A percentile compares a stretch with the other conserved stretches of the same genome.
Conservation (phyloP, 2,329 filamentous ascomycete species). For the Neofusicoccum parvum region DNA sequence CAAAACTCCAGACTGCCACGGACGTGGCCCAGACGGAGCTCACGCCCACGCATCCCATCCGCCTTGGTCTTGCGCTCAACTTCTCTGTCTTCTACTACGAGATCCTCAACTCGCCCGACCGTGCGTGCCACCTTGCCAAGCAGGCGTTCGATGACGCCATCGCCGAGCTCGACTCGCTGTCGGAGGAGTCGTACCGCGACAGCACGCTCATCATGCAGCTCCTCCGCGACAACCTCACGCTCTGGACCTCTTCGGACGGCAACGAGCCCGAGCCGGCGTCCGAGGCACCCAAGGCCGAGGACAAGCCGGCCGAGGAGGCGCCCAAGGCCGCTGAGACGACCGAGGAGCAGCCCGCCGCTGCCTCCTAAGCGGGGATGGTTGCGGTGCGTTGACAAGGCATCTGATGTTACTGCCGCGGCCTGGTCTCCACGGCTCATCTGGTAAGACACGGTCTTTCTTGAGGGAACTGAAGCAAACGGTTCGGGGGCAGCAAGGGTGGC, state of each 20-base stretch:
- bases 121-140: conserved; percentile 97
- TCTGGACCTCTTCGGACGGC: conserved; percentile 98
- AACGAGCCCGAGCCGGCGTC: conserved; percentile 64
- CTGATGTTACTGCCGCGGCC: conserved; percentile 17
- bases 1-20: conserved; percentile 61
- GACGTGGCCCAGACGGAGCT: conserved; percentile 89
- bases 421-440: conserved; percentile 18
- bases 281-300: conserved; percentile 50
- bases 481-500: conserved; percentile 21
- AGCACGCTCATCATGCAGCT: conserved; percentile 99
- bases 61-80: conserved; percentile 88
- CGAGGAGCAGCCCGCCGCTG: conserved; percentile 22
- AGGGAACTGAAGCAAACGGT: conserved; percentile 20
- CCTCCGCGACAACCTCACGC: conserved; percentile 96
- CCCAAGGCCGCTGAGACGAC: conserved; percentile 52
- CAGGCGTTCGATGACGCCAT: conserved; percentile 96
- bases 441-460: conserved; percentile 19
- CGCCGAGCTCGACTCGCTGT: conserved; percentile 96
- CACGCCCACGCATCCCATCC: conserved; percentile 89
- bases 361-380: conserved; percentile 13
- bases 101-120: conserved; percentile 97
- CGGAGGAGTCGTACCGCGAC: conserved; percentile 99
- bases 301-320: conserved; percentile 43
- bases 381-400: conserved; percentile 16
- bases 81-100: conserved; percentile 99